Percentiles rank a stretch among this genome's conserved stretches.
Evolutionary conservation across 768 basidiomycete genomes (phyloP).

Genomic region (Suillus subalutaceus): DNA sequence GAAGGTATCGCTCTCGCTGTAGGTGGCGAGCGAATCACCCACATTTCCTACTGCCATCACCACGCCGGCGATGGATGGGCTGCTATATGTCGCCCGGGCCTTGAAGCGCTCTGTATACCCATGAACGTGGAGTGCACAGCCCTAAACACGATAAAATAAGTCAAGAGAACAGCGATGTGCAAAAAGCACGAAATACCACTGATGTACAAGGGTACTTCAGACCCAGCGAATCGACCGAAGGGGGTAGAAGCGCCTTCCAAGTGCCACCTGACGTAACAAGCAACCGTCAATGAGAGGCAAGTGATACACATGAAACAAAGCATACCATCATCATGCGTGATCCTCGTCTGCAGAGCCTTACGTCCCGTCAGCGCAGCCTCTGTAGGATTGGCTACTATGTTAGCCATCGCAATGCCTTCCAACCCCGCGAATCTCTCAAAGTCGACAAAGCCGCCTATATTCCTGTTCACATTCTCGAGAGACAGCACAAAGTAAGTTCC

Average conservation of each 20-base stretch:
- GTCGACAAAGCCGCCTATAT: slow-evolving; percentile 85
- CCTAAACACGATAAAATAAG: slow-evolving; percentile 44
- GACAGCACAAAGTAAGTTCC: slow-evolving; percentile 95
- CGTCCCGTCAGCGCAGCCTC: slow-evolving; percentile 69
- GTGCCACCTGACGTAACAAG: slow-evolving; percentile 58
- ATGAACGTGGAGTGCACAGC: slow-evolving; percentile 87
- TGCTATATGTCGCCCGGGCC: slow-evolving; percentile 90
- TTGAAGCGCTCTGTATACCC: slow-evolving; percentile 94
- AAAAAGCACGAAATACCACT: slow-evolving; percentile 45
- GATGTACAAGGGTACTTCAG: slow-evolving; percentile 67
- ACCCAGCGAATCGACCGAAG: slow-evolving; percentile 74
- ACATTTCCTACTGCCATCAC: slow-evolving; percentile 98
- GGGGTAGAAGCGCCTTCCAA: slow-evolving; percentile 85
- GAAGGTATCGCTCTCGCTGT: slow-evolving; percentile 92
- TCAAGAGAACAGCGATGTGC: too few relatives aligned
- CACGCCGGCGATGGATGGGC: slow-evolving; percentile 87
- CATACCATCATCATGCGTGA: slow-evolving; percentile 96
- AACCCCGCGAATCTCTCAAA: slow-evolving; percentile 98
- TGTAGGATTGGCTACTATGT: slow-evolving; percentile 81
- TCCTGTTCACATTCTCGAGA: slow-evolving; percentile 85
- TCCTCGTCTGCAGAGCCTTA: slow-evolving; percentile 84
- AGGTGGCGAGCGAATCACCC: slow-evolving; percentile 77
- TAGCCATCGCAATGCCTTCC: slow-evolving; percentile 94
- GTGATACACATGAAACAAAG: not conserved
- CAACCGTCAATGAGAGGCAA: not conserved